These are phyloP conservation scores for Mortierella sp. DNA, from an alignment of 371 early-diverging fungal genomes.

Conservation along the genomic window DNA sequence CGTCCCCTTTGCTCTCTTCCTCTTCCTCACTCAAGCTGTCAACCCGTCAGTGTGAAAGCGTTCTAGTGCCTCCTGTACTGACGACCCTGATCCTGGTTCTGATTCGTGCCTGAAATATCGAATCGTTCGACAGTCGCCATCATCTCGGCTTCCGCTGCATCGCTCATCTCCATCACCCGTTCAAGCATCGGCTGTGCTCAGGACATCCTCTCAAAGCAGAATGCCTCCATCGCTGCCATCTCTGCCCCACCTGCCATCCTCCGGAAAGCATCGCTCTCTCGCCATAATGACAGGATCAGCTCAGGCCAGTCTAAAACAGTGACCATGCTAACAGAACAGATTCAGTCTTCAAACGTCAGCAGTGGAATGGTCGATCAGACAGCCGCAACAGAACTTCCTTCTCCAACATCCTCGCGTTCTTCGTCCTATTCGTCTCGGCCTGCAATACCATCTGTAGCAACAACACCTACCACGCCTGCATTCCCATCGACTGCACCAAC, in stretches of 20 bases:
- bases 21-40: too few species aligned
- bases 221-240: conserved; percentile 45
- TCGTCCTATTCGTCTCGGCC: conserved; percentile 21
- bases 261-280: conserved; percentile 40
- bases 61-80: too few species aligned
- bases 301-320: conserved; percentile 43
- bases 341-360: conserved; percentile 30
- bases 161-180: conserved; percentile 40
- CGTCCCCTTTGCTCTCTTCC: background rate
- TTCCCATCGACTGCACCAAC: conserved; percentile 12
- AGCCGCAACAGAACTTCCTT: background rate
- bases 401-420: conserved; percentile 29
- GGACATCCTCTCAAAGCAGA: conserved; percentile 48
- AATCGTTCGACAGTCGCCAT: conserved; percentile 32
- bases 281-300: conserved; percentile 34
- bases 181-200: conserved; percentile 31
- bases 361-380: background rate
- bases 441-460: background rate
- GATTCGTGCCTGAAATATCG: too few species aligned
- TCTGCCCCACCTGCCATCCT: conserved; percentile 28
- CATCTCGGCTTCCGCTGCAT: conserved; percentile 36
- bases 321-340: conserved; percentile 47
- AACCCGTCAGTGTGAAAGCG: too few species aligned
- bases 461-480: conserved; percentile 5
- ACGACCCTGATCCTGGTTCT: too few species aligned